A percentile compares a stretch with the other conserved stretches of the same genome.
phyloP scores from a whole-genome alignment of 306 rosid species.

The Acacia confusa region DNA sequence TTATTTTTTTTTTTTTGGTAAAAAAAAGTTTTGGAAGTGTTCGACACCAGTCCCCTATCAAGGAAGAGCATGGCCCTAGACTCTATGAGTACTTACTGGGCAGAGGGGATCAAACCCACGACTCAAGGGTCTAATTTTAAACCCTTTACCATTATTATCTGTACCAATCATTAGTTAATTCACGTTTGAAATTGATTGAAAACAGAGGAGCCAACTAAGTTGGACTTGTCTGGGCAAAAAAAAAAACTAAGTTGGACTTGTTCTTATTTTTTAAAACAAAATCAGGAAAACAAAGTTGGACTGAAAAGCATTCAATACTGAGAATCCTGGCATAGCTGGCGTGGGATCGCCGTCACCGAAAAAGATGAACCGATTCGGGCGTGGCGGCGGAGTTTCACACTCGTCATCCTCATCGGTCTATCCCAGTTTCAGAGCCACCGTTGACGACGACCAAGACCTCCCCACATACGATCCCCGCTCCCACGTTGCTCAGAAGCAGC shows the following conservation, averaged over 20 bases:
- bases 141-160: too few species aligned
- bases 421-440: slow-evolving; percentile 15
- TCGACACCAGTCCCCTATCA: too few species aligned
- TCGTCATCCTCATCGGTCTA: slow-evolving; percentile 15
- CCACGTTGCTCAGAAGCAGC: slow-evolving; percentile 56
- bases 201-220: background rate
- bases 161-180: too few species aligned
- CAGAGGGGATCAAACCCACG: too few species aligned
- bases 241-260: background rate
- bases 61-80: too few species aligned
- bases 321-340: background rate
- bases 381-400: slow-evolving; percentile 25
- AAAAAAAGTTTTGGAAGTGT: too few species aligned
- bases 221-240: too few species aligned
- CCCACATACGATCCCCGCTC: slow-evolving; percentile 88
- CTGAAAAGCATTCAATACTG: background rate
- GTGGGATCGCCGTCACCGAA: background rate
- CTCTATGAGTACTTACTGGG: too few species aligned
- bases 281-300: background rate
- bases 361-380: slow-evolving; percentile 47
- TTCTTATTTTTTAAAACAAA: background rate
- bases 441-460: slow-evolving; percentile 38
- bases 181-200: background rate
- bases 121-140: too few species aligned
- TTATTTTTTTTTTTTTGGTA: too few species aligned